A percentile compares a stretch with the other conserved stretches of the same genome.
These are phyloP conservation scores for Lepraria neglecta DNA, from an alignment of 495 filamentous ascomycete genomes.

Conservation along the genomic window DNA sequence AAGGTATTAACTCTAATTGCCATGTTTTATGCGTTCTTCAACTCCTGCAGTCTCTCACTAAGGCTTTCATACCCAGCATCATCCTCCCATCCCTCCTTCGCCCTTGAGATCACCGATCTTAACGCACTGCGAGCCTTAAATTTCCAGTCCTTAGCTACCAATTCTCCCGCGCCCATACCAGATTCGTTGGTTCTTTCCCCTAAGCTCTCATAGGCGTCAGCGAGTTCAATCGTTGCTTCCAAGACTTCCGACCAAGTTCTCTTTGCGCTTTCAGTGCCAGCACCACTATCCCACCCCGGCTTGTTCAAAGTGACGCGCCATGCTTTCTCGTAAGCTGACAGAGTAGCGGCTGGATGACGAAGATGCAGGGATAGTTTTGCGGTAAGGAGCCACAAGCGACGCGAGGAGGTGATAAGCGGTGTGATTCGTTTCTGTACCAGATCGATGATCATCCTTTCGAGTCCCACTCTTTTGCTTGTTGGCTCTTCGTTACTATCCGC, in stretches of 20 bases:
- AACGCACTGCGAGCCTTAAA: conserved; percentile 82
- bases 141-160: conserved; percentile 60
- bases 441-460: conserved; percentile 53
- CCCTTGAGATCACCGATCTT: conserved; percentile 72
- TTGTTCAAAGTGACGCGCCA: conserved; percentile 64
- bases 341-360: conserved; percentile 56
- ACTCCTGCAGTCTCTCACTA: conserved; percentile 51
- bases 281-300: conserved; percentile 28
- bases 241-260: conserved; percentile 45
- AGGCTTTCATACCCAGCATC: conserved; percentile 63
- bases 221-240: conserved; percentile 42
- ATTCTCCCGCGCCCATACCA: conserved; percentile 33
- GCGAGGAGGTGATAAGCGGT: conserved; percentile 76
- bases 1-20: no score
- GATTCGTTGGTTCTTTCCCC: conserved; percentile 38
- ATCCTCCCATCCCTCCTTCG: conserved; percentile 76
- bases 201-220: conserved; percentile 47
- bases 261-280: conserved; percentile 43
- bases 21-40: conserved; percentile 38
- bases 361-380: conserved; percentile 65
- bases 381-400: conserved; percentile 67
- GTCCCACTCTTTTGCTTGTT: conserved; percentile 20
- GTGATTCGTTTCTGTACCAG: conserved; percentile 65
- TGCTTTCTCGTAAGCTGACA: conserved; percentile 80
- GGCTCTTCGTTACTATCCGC: conserved; percentile 26